A percentile compares a stretch with the other conserved stretches of the same genome.
phyloP scores from a whole-genome alignment of 1,284 basidiomycete species.

The Tylopilus sp. region DNA sequence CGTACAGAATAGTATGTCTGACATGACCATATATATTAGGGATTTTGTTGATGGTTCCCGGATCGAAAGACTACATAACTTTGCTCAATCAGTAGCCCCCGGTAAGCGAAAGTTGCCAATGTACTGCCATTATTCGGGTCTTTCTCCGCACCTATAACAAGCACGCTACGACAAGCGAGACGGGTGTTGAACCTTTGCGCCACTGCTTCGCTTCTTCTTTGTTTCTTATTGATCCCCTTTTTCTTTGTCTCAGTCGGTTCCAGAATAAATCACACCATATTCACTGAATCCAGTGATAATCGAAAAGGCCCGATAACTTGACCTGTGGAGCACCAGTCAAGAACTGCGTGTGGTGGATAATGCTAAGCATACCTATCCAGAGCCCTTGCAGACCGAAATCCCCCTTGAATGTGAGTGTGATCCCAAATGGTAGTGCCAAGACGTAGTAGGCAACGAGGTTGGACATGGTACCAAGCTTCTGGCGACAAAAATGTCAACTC shows the following conservation, averaged over 20 bases:
- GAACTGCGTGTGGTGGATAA: background rate
- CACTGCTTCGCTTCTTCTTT: conserved; percentile 47
- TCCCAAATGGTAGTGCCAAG: conserved; percentile 70
- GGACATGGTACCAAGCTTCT: conserved; percentile 72
- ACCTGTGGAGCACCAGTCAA: conserved; percentile 39
- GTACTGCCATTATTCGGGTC: too few species aligned
- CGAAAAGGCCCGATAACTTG: conserved; percentile 74
- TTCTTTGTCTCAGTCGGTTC: conserved; percentile 66
- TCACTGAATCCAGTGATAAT: conserved; percentile 69
- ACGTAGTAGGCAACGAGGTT: conserved; percentile 76
- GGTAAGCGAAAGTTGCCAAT: too few species aligned
- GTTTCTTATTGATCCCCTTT: conserved; percentile 51
- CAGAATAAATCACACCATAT: conserved; percentile 64
- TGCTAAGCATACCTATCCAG: conserved; percentile 57
- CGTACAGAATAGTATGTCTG: too few species aligned
- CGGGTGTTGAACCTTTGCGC: background rate
- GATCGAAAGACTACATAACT: too few species aligned
- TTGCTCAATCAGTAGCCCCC: too few species aligned
- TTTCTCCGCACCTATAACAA: too few species aligned
- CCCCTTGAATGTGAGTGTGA: conserved; percentile 61
- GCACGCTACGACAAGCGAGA: background rate
- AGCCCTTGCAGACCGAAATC: conserved; percentile 61
- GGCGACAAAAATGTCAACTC: conserved; percentile 48
- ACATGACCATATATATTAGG: too few species aligned
- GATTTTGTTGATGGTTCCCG: too few species aligned